Conservation (phyloP, 1,139 yeast genomes). For the Scheffersomyces parashehatae region DNA sequence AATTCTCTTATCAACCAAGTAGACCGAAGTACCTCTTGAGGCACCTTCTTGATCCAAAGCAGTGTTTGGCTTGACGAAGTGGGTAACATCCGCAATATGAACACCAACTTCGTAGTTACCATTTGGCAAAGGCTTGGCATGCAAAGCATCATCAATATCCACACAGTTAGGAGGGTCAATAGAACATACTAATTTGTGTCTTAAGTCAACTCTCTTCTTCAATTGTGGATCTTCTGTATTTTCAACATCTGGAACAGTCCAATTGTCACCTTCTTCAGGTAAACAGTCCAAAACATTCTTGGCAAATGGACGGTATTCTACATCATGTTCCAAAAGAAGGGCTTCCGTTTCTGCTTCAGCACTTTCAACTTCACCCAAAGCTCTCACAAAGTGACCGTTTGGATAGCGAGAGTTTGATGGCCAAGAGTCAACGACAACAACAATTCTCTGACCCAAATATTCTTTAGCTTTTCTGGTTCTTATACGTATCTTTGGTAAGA, state of each 20-base stretch:
- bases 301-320: constrained; percentile 94
- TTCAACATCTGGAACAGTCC: constrained; percentile 78
- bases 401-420: constrained; percentile 81
- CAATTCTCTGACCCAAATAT: constrained; percentile 82
- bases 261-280: constrained; percentile 88
- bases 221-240: constrained; percentile 61
- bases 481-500: constrained; percentile 84
- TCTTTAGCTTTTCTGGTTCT: constrained; percentile 84
- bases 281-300: constrained; percentile 89
- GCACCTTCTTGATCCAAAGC: constrained; percentile 96
- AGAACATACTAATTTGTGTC: constrained; percentile 88
- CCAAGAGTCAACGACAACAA: constrained; percentile 93
- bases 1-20: constrained; percentile 96
- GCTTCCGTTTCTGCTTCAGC: constrained; percentile 98
- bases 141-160: constrained; percentile 98
- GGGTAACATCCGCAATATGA: constrained; percentile 98
- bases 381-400: constrained; percentile 90
- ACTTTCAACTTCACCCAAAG: constrained; percentile 86
- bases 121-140: constrained; percentile 79
- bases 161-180: constrained; percentile 99
- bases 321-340: constrained; percentile 87
- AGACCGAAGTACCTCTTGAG: constrained; percentile 94
- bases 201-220: constrained; percentile 72
- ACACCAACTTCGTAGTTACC: constrained; percentile 98
- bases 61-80: constrained; percentile 91